Evolutionary conservation across 2,329 filamentous ascomycete species (phyloP).

Genomic region (Lasiodiplodia hormozganensis): DNA sequence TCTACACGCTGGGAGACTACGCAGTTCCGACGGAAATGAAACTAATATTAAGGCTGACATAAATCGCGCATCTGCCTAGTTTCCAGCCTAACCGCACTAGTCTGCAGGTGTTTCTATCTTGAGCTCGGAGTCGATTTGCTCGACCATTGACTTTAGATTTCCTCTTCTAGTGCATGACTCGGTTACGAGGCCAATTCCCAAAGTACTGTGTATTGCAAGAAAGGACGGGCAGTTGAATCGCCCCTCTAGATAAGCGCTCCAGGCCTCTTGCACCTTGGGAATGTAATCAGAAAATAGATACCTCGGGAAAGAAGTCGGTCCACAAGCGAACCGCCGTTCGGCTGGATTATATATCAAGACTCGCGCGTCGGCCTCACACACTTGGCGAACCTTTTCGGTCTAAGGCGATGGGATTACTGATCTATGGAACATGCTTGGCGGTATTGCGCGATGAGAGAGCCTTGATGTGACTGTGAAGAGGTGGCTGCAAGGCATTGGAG

Average conservation of each 20-base stretch:
- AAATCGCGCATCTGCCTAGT: slow-evolving; percentile 20
- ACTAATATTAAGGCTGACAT: slow-evolving; percentile 4
- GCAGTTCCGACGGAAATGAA: slow-evolving; percentile 18
- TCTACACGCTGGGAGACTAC: neutral
- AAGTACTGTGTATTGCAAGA: neutral
- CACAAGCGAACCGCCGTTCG: neutral
- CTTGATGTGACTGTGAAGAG: neutral
- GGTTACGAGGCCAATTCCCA: neutral
- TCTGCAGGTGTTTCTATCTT: slow-evolving; percentile 3
- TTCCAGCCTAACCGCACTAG: slow-evolving; percentile 2
- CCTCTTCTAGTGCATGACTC: neutral
- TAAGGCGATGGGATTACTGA: neutral
- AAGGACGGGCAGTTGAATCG: no score
- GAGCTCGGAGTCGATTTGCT: neutral
- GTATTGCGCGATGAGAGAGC: neutral
- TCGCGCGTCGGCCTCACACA: neutral
- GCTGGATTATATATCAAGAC: neutral
- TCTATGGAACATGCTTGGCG: neutral
- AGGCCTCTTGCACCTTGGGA: neutral
- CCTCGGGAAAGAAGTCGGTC: neutral
- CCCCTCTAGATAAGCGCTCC: no score
- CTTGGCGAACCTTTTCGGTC: neutral
- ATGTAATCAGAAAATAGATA: neutral
- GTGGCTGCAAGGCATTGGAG: neutral
- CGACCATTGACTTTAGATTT: slow-evolving; percentile 3